phyloP scores from a whole-genome alignment of 1,284 basidiomycete genomes.

The Rhizoctonia solani region DNA sequence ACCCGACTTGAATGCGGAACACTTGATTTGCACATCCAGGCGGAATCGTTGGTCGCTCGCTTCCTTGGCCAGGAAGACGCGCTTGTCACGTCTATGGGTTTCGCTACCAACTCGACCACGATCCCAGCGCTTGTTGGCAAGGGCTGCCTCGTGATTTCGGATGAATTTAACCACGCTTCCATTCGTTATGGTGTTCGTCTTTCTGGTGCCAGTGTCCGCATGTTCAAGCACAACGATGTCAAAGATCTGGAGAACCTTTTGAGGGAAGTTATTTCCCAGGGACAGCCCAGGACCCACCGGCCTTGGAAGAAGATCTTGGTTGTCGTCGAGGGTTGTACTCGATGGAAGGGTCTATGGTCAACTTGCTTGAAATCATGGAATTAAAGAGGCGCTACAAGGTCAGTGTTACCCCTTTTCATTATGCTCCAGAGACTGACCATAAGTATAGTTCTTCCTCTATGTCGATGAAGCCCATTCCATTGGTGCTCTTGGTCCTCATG shows the following conservation, averaged over 20 bases:
- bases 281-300: slow-evolving; percentile 94
- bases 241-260: slow-evolving; percentile 78
- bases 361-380: slow-evolving; percentile 82
- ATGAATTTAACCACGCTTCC: slow-evolving; percentile 96
- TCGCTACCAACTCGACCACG: slow-evolving; percentile 95
- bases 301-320: slow-evolving; percentile 99
- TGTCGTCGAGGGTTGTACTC: slow-evolving; percentile 96
- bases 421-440: background rate
- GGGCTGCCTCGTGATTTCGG: slow-evolving; percentile 94
- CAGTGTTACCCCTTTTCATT: slow-evolving; percentile 37
- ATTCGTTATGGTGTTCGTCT: slow-evolving; percentile 92
- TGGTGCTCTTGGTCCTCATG: slow-evolving; percentile 91
- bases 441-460: slow-evolving; percentile 85
- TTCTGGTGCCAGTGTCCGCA: slow-evolving; percentile 86
- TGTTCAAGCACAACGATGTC: slow-evolving; percentile 99
- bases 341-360: slow-evolving; percentile 95
- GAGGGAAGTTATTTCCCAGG: slow-evolving; percentile 93
- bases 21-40: slow-evolving; percentile 79
- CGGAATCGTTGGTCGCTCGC: slow-evolving; percentile 86
- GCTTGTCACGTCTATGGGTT: slow-evolving; percentile 94
- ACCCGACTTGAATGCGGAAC: slow-evolving; percentile 82
- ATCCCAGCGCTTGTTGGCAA: slow-evolving; percentile 91
- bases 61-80: slow-evolving; percentile 91
- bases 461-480: slow-evolving; percentile 98
- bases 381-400: slow-evolving; percentile 98